Conservation (phyloP, 768 basidiomycete genomes). For the Agaricus bisporus region DNA sequence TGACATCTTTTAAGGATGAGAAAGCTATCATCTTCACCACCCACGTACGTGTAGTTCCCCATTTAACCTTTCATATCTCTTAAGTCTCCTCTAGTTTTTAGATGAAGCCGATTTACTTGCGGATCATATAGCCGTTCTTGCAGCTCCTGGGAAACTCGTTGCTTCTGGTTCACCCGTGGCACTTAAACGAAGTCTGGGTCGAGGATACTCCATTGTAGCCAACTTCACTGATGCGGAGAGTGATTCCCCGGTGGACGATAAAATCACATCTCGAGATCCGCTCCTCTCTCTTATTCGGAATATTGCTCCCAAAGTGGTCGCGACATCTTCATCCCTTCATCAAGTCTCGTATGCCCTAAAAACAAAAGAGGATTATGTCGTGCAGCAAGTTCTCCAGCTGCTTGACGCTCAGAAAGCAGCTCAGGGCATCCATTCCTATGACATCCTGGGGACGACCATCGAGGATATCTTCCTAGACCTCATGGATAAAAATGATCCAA, state of each 20-base stretch:
- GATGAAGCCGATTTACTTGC: slow-evolving; percentile 78
- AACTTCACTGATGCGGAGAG: slow-evolving; percentile 29
- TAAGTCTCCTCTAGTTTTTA: slow-evolving; percentile 41
- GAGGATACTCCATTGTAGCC: slow-evolving; percentile 64
- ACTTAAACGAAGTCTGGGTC: slow-evolving; percentile 65
- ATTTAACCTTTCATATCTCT: not conserved
- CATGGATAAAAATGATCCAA: slow-evolving; percentile 40
- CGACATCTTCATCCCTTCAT: slow-evolving; percentile 35
- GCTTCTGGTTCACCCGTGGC: slow-evolving; percentile 69
- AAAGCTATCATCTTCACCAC: slow-evolving; percentile 74
- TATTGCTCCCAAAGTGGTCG: slow-evolving; percentile 39
- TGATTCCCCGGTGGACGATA: slow-evolving; percentile 21
- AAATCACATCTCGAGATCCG: slow-evolving; percentile 16
- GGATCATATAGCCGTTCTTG: slow-evolving; percentile 70
- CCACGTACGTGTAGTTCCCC: slow-evolving; percentile 42
- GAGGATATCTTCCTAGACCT: slow-evolving; percentile 78
- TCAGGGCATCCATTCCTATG: slow-evolving; percentile 45
- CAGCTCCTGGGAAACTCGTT: slow-evolving; percentile 68
- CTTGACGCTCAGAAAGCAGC: slow-evolving; percentile 39
- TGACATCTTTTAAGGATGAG: slow-evolving; percentile 60
- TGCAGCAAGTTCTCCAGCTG: slow-evolving; percentile 49
- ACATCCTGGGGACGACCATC: slow-evolving; percentile 67
- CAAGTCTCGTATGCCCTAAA: slow-evolving; percentile 52
- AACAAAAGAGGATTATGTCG: slow-evolving; percentile 47
- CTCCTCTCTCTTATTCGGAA: slow-evolving; percentile 37